These are phyloP conservation scores for Grigorovia jiainica DNA, from an alignment of 805 yeast genomes.

Conservation along the genomic window DNA sequence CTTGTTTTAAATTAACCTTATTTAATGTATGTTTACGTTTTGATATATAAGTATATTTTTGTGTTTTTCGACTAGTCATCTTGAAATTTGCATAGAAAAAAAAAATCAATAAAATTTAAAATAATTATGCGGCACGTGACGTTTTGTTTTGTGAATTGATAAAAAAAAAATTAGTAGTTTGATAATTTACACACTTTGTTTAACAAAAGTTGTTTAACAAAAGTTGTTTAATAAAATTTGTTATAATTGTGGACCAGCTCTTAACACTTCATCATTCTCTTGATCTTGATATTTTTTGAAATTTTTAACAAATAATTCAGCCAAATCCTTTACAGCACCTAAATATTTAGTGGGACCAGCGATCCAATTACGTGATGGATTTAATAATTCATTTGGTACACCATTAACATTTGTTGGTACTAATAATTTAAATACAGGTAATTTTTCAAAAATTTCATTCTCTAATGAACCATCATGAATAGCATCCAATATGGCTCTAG, in stretches of 20 bases:
- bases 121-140: no score
- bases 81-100: no score
- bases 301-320: conserved; percentile 72
- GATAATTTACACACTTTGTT: no score
- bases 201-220: no score
- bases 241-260: conserved; percentile 71
- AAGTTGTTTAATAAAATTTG: no score
- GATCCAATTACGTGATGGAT: conserved; percentile 79
- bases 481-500: conserved; percentile 91
- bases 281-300: conserved; percentile 74
- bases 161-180: no score
- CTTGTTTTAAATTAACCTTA: no score
- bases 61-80: no score
- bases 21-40: no score
- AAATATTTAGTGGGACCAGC: conserved; percentile 45
- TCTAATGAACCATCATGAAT: conserved; percentile 86
- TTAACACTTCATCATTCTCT: conserved; percentile 77
- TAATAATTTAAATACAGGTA: conserved; percentile 78
- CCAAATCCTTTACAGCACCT: conserved; percentile 55
- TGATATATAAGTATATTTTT: no score
- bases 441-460: conserved; percentile 69
- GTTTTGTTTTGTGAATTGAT: no score
- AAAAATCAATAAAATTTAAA: no score
- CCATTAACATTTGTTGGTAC: conserved; percentile 69
- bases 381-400: conserved; percentile 77